Evolutionary conservation across 257 asterid genomes (phyloP), one percentile per base, ranked within the genome.

Genomic region (Nicotiana tomentosiformis): DNA sequence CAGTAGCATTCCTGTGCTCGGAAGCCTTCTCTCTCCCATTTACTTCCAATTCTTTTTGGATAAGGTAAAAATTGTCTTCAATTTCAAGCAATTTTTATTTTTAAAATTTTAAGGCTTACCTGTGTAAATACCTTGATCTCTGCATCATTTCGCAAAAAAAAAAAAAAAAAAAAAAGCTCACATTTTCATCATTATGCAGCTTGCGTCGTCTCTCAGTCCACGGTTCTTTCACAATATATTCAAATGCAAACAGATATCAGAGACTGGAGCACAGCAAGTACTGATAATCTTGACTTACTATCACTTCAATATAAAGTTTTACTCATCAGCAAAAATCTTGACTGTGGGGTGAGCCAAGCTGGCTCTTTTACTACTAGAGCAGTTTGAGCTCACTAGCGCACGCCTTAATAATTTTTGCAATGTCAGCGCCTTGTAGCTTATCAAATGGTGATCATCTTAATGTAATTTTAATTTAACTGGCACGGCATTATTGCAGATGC

Each of bases 181-280:
- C 26, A 61, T 74, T 74, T 74, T 74, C 39, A 74, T 23, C 39
- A 26, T 49, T 51, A 39, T 90, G 97, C 93, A 95, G 98, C 97
- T 95, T 85, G 97, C 98, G 61, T 93, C 98, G 37, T 92, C 98
- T 85, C 97, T 95, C 83, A 95, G 95, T 77, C 98, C 98, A 17
- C 99, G 98, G 83, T 95, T 95, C 91, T 95, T 90, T 87, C 90
- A 89, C 86, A 95, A 95, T 87, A 91, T 95, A 83, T 95, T 93
- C 93, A 95, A 91, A 87, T 95, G 99, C 97, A 95, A 95, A 94
- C 99, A 93, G 46, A 93, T 95, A 88, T 93, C 99, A 66, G 98
- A 95, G 88, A 95, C 99, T 57, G 98, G 99, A 85, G 97, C 99
- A 77, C 99, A 95, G 77, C 99, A 95, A 87, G 98, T 92, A 92